Evolutionary conservation across 2,329 filamentous ascomycete species (phyloP), one percentile per base, ranked within the genome.

Genomic region (Didymella glomerata): DNA sequence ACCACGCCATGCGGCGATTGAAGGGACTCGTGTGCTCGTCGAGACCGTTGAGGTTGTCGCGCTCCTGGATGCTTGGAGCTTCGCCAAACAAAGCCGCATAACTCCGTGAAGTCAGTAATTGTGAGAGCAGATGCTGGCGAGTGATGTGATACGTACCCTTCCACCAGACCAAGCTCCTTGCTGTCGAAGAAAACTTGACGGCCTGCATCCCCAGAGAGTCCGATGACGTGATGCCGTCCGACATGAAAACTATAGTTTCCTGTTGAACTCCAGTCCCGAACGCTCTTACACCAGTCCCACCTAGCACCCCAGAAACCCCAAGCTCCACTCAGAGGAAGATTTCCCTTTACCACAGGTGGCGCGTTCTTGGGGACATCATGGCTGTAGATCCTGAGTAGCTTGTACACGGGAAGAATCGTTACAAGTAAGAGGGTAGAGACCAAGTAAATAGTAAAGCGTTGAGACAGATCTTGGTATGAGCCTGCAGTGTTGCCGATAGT

Each of bases 1-100:
- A 47, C 44, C 44, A 47, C 11, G 44, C 44, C 44, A 47, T 30
- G 27, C 44, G 44, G 4, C 44, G 44, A 13, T 47, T 47, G 10
- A 47, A 47, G 8, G 44, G 44, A 7, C 44, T 47, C 13, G 44
- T 47, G 44, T 47, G 44, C 27, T 47, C 45, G 20, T 48, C 45
- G 4, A 22, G 14, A 24, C 28, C 45, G 28, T 48, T 24, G 45
- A 48, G 24, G 11, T 22, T 32, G n/a, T 48, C 45, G n/a, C 28
- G 28, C 45, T 24, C 45, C 22, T 34, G 18, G 20, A 48, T 48
- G 8, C 28, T 48, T 34, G 45, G 28, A 24, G 28, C n/a, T n/a
- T 48, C 32, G 32, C 32, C 14, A 34, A 34, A 34, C 14, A 34
- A 34, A 16, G 32, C 32, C 8, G 32, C 13, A 16, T n/a, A 34